Evolutionary conservation across 768 basidiomycete species (phyloP).

Genomic region (Psilocybe cubensis): DNA sequence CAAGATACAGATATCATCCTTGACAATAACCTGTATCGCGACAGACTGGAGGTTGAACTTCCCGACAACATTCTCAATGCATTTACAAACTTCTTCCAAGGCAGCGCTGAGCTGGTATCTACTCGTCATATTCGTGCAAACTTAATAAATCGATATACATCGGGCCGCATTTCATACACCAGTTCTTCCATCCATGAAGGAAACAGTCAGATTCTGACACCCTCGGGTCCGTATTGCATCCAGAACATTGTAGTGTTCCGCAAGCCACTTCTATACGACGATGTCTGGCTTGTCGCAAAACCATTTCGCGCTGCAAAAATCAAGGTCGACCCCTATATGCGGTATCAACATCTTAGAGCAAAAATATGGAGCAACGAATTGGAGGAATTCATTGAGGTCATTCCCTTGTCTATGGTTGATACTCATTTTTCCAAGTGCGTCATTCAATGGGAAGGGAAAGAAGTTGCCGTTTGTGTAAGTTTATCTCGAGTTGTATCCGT

Average conservation of each 20-base stretch:
- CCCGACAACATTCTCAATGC: too few species aligned
- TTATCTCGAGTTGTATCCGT: background rate
- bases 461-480: background rate
- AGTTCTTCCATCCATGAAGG: conserved; percentile 4
- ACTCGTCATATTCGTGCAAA: background rate
- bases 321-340: conserved; percentile 2
- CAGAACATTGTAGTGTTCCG: background rate
- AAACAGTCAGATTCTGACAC: conserved; percentile 1
- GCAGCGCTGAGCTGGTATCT: too few species aligned
- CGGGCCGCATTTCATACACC: background rate
- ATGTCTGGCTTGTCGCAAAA: conserved; percentile 5
- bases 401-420: background rate
- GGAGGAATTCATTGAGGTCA: background rate
- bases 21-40: too few species aligned
- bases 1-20: too few species aligned
- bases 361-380: conserved; percentile 6
- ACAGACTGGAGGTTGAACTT: too few species aligned
- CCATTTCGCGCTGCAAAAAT: background rate
- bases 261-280: background rate
- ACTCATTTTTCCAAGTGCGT: conserved; percentile 10
- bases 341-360: conserved; percentile 5
- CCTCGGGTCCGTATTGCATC: background rate
- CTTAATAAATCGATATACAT: background rate
- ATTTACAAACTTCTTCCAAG: too few species aligned
- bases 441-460: background rate